Evolutionary conservation across 2,329 filamentous ascomycete species (phyloP), one percentile per base, ranked within the genome.

Genomic region (Herpotrichia juniperi): DNA sequence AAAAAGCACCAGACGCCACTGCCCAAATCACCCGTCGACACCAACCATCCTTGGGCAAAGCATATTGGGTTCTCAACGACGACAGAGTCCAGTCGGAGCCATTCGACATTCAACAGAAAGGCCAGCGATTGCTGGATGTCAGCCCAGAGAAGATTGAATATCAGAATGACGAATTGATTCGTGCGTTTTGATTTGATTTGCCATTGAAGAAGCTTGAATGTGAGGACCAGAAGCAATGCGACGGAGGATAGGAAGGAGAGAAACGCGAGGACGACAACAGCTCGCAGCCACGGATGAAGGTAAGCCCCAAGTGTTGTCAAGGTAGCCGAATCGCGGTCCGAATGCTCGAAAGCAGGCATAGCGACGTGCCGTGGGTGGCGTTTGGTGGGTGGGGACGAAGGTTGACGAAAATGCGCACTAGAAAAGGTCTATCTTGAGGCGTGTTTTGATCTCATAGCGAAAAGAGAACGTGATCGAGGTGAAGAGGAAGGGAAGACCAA

Each of bases 81-180:
- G 14, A 90, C 80, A 0, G 74, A 77, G 65, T 87, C 77, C 12
- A 75, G 67, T 1, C 72, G 68, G 4, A 88, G 74, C 81, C 87
- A 87, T 30, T 81, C 74, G 3, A 81, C 79, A 54, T 86, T 88
- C 43, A 89, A 75, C 37, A 87, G 62, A 64, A 89, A 90, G 3
- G 85, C 83, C 0, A 83, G 67, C 7, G 84, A 79, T 62, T 90
- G 87, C 62, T 87, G 83, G 49, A 88, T 79, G 60, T 90, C 87
- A 52, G 87, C 87, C 19, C 88, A 72, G 4, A 90, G 75, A 0
- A 90, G 79, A 66, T 90, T 90, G 67, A 88, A 83, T 51, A 90
- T 87, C 4, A 90, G 77, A 0, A 90, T 76, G 24, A 89, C 79
- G 62, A 89, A 88, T 68, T 90, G 87, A 58, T 89, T 89, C 58